Conservation (phyloP, 352 stramenopile species). For the Saprolegnia parasitica region DNA sequence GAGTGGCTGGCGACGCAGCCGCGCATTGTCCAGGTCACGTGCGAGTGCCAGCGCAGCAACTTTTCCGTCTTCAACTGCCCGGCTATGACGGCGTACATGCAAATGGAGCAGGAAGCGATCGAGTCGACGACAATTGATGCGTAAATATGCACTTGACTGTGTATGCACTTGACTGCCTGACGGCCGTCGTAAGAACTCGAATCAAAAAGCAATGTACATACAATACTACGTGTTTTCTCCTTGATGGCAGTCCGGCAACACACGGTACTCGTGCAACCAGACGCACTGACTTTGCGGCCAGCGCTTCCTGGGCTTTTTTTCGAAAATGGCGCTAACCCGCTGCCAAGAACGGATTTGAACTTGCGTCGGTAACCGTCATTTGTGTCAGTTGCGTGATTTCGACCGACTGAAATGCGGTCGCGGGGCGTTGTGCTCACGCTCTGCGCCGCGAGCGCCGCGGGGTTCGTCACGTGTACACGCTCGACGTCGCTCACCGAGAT, state of each 20-base stretch:
- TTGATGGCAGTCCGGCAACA: too few relatives aligned
- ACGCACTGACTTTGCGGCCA: too few relatives aligned
- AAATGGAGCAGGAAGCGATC: not conserved
- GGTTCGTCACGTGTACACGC: constrained; percentile 12
- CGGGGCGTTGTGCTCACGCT: not conserved
- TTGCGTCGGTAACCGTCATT: too few relatives aligned
- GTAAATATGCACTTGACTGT: too few relatives aligned
- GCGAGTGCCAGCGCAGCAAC: not conserved
- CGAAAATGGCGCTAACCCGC: too few relatives aligned
- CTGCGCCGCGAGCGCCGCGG: not conserved
- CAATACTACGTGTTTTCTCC: too few relatives aligned
- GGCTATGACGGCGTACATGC: not conserved
- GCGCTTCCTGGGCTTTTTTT: too few relatives aligned
- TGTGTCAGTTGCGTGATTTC: not conserved
- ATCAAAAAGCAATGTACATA: too few relatives aligned
- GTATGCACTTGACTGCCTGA: too few relatives aligned
- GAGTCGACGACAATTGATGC: not conserved
- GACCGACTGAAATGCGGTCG: not conserved
- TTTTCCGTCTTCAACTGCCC: constrained; percentile 9
- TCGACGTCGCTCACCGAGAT: constrained; percentile 28
- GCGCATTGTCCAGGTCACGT: not conserved
- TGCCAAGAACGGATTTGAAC: too few relatives aligned
- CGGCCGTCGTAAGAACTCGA: too few relatives aligned
- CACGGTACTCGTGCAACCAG: too few relatives aligned
- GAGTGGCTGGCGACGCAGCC: not conserved